Percentiles rank a stretch among this genome's conserved stretches.
These are phyloP conservation scores for Psophocarpus tetragonolobus DNA, from an alignment of 306 rosid genomes.

Conservation along the genomic window DNA sequence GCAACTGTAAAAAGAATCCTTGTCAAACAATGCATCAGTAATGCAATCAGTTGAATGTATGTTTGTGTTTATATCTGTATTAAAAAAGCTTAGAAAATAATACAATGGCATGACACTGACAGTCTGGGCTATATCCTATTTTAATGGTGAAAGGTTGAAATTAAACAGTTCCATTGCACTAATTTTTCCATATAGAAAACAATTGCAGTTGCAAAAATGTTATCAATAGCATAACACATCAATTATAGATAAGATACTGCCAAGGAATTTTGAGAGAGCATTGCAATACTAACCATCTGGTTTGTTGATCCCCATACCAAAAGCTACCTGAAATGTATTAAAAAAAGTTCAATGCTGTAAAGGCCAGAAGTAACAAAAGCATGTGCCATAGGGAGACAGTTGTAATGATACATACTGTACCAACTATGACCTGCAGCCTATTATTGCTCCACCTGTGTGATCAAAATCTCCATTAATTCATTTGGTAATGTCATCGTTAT, in stretches of 20 bases:
- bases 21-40: slow-evolving; percentile 12
- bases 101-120: not conserved
- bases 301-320: slow-evolving; percentile 99
- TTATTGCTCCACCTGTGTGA: slow-evolving; percentile 83
- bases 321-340: slow-evolving; percentile 76
- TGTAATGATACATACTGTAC: slow-evolving; percentile 69
- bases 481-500: not conserved
- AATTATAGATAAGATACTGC: not conserved
- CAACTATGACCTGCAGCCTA: slow-evolving; percentile 85
- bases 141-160: slow-evolving; percentile 16
- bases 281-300: slow-evolving; percentile 84
- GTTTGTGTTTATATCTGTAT: not conserved
- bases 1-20: not conserved
- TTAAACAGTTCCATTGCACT: not conserved
- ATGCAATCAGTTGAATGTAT: not conserved
- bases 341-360: not conserved
- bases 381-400: not conserved
- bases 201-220: slow-evolving; percentile 25
- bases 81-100: slow-evolving; percentile 11
- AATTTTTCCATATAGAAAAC: not conserved
- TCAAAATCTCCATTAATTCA: slow-evolving; percentile 32
- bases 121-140: slow-evolving; percentile 5
- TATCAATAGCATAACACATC: not conserved
- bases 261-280: slow-evolving; percentile 10
- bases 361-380: slow-evolving; percentile 26